Base-by-base conservation (phyloP, 805 yeast genomes). In the Millerozyma miso region DNA sequence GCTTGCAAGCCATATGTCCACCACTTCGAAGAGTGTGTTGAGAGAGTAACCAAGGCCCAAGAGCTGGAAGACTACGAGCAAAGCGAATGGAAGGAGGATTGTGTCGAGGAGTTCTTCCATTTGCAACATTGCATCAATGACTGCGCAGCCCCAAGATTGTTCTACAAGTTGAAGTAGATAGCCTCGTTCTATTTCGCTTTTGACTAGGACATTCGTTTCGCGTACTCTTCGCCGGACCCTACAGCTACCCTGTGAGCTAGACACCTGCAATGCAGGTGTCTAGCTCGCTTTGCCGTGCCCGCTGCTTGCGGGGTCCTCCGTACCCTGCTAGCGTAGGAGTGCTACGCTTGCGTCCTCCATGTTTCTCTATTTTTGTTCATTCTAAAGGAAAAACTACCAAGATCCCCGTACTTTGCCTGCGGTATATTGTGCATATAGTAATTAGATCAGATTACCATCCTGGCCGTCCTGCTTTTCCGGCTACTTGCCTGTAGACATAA, bases 51-150 rank as follows among this genome's bases (percentile, higher is more conserved):
- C 52, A 80, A 83, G 65, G 95, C 82, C 56, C 78, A 75, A 74
- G 88, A 89, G 72, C 90, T 87, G 61, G 85, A 79, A 54, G 95
- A 74, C 55, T 90, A 91, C 65, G 96, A 70, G 20, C 83, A 85
- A 45, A 79, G 77, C 58, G 81, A 75, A 8, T 76, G 88, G 77
- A 91, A 91, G 73, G 99, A 91, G 76, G 97, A 91, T 72, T 91
- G 99, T 77, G 85, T 91, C 49, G 98, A 91, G 72, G 99, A 91
- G 72, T 91, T 86, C 57, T 91, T 91, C 88, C 98, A 93, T 72
- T 77, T 90, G 65, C 88, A 88, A 68, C 97, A 91, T 70, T 88
- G 95, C 74, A 56, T 90, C 58, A 88, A 88, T 70, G 93, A 87
- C 65, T 81, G 95, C 74, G 88, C 84, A 64, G 88, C 95, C 50